Percentiles rank a stretch among this genome's conserved stretches.
phyloP scores from a whole-genome alignment of 805 yeast species.

The Ogataea neopini region DNA sequence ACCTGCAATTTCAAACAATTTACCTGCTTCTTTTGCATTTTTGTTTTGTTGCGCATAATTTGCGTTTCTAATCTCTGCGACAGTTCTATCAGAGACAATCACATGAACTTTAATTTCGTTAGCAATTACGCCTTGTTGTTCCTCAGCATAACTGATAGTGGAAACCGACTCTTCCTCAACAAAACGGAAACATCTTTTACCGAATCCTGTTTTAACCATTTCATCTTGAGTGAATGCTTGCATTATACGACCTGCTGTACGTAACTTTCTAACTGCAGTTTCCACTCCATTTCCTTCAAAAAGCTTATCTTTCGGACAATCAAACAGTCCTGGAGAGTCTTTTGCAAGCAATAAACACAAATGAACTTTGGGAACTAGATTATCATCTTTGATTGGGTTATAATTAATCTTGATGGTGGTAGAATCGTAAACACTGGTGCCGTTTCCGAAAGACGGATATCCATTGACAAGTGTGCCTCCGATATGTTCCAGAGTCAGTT shows the following conservation, averaged over 20 bases:
- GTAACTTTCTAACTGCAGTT: conserved; percentile 66
- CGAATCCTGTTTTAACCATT: conserved; percentile 75
- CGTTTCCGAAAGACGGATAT: conserved; percentile 19
- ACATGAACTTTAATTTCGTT: conserved; percentile 75
- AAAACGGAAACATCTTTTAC: conserved; percentile 73
- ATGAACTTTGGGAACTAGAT: conserved; percentile 68
- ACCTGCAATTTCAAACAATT: conserved; percentile 72
- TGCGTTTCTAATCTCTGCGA: conserved; percentile 71
- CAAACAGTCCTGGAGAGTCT: conserved; percentile 72
- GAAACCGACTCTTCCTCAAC: conserved; percentile 62
- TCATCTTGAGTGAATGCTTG: conserved; percentile 91
- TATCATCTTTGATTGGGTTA: conserved; percentile 43
- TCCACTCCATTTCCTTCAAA: conserved; percentile 66
- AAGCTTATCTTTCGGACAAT: conserved; percentile 55
- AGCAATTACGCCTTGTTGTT: conserved; percentile 35
- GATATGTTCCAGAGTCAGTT: conserved; percentile 50
- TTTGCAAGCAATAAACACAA: conserved; percentile 71
- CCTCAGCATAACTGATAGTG: conserved; percentile 50
- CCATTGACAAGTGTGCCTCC: conserved; percentile 41
- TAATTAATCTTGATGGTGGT: conserved; percentile 39
- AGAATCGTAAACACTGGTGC: conserved; percentile 19
- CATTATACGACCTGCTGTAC: conserved; percentile 84
- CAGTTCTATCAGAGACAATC: conserved; percentile 63
- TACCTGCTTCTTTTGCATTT: conserved; percentile 71
- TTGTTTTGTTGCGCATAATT: conserved; percentile 86